Base-by-base conservation (phyloP, 1,139 yeast species). In the Debaryomyces singareniensis region DNA sequence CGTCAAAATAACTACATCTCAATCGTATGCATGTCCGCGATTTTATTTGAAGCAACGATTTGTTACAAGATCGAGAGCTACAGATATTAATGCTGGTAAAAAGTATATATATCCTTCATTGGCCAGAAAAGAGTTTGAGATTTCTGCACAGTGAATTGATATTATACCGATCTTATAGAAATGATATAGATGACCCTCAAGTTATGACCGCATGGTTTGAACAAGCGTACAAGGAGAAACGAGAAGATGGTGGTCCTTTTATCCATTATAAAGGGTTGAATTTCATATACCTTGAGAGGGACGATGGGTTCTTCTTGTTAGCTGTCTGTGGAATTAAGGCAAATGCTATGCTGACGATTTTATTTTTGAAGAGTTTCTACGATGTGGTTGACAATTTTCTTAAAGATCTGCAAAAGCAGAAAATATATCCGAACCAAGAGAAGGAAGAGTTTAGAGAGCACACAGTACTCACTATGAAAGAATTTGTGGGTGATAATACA, bases 301-400 rank as follows among this genome's bases (percentile, higher is more conserved):
- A 44, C 7, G 46, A 59, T 35, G 61, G 56, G 34, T 40, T 67
- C 5, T 29, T 58, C 5, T 31, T 62, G 13, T 28, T 66, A 33
- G 59, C 60, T 4, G 66, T 56, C 5, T 45, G 65, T 1, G 37
- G 49, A n/a, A 35, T 39, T 23, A 66, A 66, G 35, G 39, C 51
- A 21, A 56, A 63, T 42, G 67, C 58, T 18, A 63, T 67, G 71
- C 68, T 58, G 65, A 51, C 54, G 20, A 49, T 65, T 7, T 43
- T 60, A 22, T 64, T 64, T 33, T 47, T 66, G 13, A 48, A 55
- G 31, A 52, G 56, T 29, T 55, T 66, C 35, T 53, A 58, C 32
- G 43, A 46, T 12, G 49, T 62, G 4, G 37, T 66, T 26, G 38
- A 40, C 25, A 60, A 54, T 28, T 66, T 62, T 37, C 45, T 64